Percentiles rank a stretch among this genome's conserved stretches.
phyloP scores from a whole-genome alignment of 208 protist genomes.

The Trypanosoma melophagium region DNA sequence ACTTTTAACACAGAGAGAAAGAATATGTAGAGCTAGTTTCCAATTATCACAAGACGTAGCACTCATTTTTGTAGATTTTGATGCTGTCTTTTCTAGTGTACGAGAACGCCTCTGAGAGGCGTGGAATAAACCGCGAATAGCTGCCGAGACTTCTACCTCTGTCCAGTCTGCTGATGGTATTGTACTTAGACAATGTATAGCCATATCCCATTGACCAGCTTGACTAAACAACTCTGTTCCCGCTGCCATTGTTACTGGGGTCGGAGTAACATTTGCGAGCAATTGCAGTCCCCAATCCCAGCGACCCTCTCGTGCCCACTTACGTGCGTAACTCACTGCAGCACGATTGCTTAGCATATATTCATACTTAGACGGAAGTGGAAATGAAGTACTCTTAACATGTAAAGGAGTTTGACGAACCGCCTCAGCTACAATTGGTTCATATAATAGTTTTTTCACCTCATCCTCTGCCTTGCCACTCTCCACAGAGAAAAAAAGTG shows the following conservation, averaged over 20 bases:
- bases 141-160: conserved; percentile 57
- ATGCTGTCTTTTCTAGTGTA: no score
- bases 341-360: conserved; percentile 31
- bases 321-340: conserved; percentile 20
- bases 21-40: conserved; percentile 22
- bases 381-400: not conserved
- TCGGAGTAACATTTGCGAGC: conserved; percentile 25
- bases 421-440: not conserved
- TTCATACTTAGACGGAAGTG: conserved; percentile 5
- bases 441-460: conserved; percentile 60
- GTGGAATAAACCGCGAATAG: conserved; percentile 49
- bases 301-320: conserved; percentile 15
- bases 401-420: not conserved
- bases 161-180: conserved; percentile 49
- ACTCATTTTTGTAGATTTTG: no score
- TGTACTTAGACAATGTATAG: conserved; percentile 33
- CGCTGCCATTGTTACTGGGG: conserved; percentile 30
- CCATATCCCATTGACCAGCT: conserved; percentile 31
- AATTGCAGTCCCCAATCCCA: conserved; percentile 29
- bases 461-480: conserved; percentile 43
- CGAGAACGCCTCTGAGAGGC: conserved; percentile 19
- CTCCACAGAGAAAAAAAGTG: conserved; percentile 69
- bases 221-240: conserved; percentile 46
- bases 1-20: conserved; percentile 10
- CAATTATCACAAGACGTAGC: not conserved